Conservation (phyloP, 345 rosid genomes). For the Eucalyptus melliodora region DNA sequence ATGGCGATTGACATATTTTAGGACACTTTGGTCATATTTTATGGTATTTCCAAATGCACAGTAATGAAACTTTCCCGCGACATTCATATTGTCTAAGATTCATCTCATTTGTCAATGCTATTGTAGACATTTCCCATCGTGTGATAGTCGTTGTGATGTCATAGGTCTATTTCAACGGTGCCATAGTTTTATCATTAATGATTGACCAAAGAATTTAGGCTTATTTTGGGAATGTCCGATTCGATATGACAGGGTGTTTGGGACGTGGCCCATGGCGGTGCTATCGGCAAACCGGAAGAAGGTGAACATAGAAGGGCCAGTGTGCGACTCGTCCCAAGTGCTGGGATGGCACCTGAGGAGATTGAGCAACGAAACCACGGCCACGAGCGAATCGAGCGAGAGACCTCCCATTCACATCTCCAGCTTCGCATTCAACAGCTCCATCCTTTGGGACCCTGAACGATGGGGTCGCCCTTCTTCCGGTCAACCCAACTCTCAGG, state of each 20-base stretch:
- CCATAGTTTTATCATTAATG: neutral
- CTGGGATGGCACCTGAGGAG: slow-evolving; percentile 81
- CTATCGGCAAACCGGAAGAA: slow-evolving; percentile 46
- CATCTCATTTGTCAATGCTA: neutral
- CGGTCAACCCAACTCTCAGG: slow-evolving; percentile 52
- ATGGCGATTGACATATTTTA: neutral
- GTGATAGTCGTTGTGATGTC: neutral
- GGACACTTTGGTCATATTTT: neutral
- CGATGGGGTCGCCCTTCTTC: slow-evolving; percentile 57
- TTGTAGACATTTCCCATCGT: neutral
- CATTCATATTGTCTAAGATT: neutral
- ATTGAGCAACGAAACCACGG: slow-evolving; percentile 24
- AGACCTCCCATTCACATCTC: slow-evolving; percentile 50
- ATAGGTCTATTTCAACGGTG: neutral
- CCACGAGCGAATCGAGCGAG: neutral
- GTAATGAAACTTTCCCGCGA: neutral
- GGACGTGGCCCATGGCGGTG: slow-evolving; percentile 86
- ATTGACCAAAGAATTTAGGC: neutral
- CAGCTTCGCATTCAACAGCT: slow-evolving; percentile 41
- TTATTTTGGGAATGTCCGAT: neutral
- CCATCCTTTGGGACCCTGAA: slow-evolving; percentile 45
- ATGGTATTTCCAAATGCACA: neutral
- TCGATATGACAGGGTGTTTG: slow-evolving; percentile 48
- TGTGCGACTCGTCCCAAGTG: slow-evolving; percentile 71
- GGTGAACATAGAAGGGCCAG: slow-evolving; percentile 72